Conservation (phyloP, 352 stramenopile genomes). For the Elongisporangium prolatum region DNA sequence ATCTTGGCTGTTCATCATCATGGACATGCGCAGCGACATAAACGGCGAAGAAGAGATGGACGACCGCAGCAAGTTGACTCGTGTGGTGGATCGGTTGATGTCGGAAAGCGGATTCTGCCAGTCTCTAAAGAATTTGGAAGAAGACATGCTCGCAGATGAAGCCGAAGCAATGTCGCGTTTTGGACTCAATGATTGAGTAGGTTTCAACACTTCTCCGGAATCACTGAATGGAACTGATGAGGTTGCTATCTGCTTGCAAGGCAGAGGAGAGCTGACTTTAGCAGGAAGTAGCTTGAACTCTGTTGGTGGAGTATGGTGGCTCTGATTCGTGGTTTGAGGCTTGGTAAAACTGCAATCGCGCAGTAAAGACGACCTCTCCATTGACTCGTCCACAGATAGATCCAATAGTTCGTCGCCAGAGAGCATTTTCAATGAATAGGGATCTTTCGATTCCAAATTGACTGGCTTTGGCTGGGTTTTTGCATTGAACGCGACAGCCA, state of each 20-base stretch:
- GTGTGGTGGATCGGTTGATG: constrained; percentile 27
- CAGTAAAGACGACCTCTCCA: constrained; percentile 11
- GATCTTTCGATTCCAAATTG: background rate
- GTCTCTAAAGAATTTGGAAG: background rate
- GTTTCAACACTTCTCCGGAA: background rate
- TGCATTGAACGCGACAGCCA: background rate
- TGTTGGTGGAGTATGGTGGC: constrained; percentile 19
- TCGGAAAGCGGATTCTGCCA: constrained; percentile 37
- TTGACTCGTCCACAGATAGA: constrained; percentile 26
- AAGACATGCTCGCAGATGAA: background rate
- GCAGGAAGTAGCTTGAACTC: constrained; percentile 31
- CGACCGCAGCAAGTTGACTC: constrained; percentile 24
- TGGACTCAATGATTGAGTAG: background rate
- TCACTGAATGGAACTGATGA: background rate
- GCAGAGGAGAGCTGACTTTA: constrained; percentile 16
- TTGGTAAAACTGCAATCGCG: background rate
- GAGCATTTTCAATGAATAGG: background rate
- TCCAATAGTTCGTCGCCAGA: constrained; percentile 24
- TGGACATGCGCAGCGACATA: background rate
- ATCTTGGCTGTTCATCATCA: constrained; percentile 18
- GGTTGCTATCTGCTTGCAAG: constrained; percentile 1
- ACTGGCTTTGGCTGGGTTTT: background rate
- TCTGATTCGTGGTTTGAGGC: constrained; percentile 1
- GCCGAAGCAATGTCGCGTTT: background rate
- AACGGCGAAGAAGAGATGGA: constrained; percentile 13